Evolutionary conservation across 768 basidiomycete genomes (phyloP).

Genomic region (Cytidiella melzeri): DNA sequence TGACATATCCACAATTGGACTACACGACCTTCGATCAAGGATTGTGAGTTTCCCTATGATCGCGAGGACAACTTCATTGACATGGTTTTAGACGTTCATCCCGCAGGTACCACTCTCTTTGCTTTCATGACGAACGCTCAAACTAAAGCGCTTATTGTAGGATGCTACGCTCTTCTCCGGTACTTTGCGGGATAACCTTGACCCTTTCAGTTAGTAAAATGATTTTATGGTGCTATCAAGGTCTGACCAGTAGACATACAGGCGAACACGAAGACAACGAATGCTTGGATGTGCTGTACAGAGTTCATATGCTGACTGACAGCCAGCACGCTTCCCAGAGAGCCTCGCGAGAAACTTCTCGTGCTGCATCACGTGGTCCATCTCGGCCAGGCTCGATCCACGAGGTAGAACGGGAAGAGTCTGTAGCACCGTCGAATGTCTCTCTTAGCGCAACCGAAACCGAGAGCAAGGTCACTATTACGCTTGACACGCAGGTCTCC

Average conservation of each 20-base stretch:
- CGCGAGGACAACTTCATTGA: neutral
- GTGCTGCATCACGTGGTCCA: neutral
- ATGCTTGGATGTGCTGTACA: conserved; percentile 71
- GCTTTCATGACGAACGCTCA: neutral
- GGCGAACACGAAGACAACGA: conserved; percentile 76
- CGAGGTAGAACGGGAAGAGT: conserved; percentile 33
- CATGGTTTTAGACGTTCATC: conserved; percentile 59
- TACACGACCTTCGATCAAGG: conserved; percentile 76
- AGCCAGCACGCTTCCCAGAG: conserved; percentile 42
- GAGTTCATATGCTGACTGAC: conserved; percentile 71
- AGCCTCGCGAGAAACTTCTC: conserved; percentile 42
- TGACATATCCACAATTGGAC: conserved; percentile 79
- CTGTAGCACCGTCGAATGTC: conserved; percentile 20
- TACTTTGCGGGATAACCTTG: conserved; percentile 67
- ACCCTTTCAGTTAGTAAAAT: conserved; percentile 58
- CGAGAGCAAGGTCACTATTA: conserved; percentile 50
- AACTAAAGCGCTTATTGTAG: conserved; percentile 16
- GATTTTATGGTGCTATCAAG: neutral
- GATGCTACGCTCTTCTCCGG: conserved; percentile 79
- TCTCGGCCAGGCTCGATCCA: conserved; percentile 38
- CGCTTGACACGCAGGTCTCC: conserved; percentile 74
- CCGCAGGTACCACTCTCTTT: conserved; percentile 44
- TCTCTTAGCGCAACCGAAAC: conserved; percentile 39
- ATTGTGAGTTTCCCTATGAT: conserved; percentile 38
- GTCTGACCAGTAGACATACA: conserved; percentile 17